Percentiles rank a stretch among this genome's conserved stretches.
phyloP scores from a whole-genome alignment of 345 rosid species.

The Psidium guajava region DNA sequence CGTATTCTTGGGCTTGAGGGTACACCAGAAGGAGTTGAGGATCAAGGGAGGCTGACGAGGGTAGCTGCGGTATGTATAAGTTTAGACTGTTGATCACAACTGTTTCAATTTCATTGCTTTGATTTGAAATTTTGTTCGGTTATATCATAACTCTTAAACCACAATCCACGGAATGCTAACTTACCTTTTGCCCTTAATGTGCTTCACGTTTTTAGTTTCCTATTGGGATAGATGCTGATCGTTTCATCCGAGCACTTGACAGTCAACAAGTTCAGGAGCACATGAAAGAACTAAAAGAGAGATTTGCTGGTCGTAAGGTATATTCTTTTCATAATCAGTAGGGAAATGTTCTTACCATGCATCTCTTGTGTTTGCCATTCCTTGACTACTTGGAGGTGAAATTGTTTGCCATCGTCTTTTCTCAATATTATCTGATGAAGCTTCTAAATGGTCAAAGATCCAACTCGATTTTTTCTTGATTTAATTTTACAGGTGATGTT shows the following conservation, averaged over 20 bases:
- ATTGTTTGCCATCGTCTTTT: background rate
- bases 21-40: constrained; percentile 98
- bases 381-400: background rate
- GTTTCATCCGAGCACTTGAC: constrained; percentile 80
- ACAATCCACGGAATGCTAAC: background rate
- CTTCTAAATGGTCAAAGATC: background rate
- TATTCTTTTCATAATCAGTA: background rate
- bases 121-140: background rate
- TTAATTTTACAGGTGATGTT: constrained; percentile 68
- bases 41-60: constrained; percentile 92
- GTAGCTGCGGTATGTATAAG: constrained; percentile 80
- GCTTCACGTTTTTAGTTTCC: constrained; percentile 59
- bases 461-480: background rate
- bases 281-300: constrained; percentile 74
- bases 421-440: background rate
- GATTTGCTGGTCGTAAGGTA: constrained; percentile 96
- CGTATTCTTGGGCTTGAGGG: constrained; percentile 99
- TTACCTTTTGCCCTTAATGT: constrained; percentile 1
- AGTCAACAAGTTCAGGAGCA: constrained; percentile 51
- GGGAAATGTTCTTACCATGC: background rate
- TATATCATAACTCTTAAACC: background rate
- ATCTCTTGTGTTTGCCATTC: background rate
- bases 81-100: background rate
- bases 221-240: constrained; percentile 90
- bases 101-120: background rate